Evolutionary conservation across 495 filamentous ascomycete species (phyloP).

Genomic region (Penicillium canescens): DNA sequence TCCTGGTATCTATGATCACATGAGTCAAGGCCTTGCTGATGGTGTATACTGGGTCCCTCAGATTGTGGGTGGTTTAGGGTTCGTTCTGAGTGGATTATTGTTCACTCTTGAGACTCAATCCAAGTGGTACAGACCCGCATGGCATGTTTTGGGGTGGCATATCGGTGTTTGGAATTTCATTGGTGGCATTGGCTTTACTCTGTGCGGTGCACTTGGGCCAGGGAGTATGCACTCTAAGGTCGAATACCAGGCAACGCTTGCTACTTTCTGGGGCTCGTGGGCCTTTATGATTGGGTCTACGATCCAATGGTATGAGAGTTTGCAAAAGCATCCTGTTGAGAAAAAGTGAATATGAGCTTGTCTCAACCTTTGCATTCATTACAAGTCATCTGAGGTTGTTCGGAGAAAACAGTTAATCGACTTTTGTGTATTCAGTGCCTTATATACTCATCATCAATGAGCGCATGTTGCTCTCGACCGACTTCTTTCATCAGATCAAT

Average conservation of each 20-base stretch:
- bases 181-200: constrained; percentile 67
- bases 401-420: too few species aligned
- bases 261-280: constrained; percentile 71
- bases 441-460: too few species aligned
- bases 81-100: constrained; percentile 56
- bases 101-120: constrained; percentile 73
- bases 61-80: constrained; percentile 64
- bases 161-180: constrained; percentile 59
- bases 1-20: constrained; percentile 54
- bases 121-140: constrained; percentile 64
- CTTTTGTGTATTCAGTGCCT: too few species aligned
- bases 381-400: too few species aligned
- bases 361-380: not conserved
- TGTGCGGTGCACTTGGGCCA: constrained; percentile 66
- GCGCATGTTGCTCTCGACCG: too few species aligned
- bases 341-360: constrained; percentile 1
- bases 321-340: constrained; percentile 62
- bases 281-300: constrained; percentile 66
- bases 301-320: constrained; percentile 66
- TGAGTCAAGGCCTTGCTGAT: constrained; percentile 48
- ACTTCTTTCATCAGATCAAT: too few species aligned
- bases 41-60: constrained; percentile 69
- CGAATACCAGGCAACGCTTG: constrained; percentile 55
- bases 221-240: constrained; percentile 44
- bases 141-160: constrained; percentile 60